Evolutionary conservation across 208 protist genomes (phyloP).

Genomic region (Acanthamoeba royreba): DNA sequence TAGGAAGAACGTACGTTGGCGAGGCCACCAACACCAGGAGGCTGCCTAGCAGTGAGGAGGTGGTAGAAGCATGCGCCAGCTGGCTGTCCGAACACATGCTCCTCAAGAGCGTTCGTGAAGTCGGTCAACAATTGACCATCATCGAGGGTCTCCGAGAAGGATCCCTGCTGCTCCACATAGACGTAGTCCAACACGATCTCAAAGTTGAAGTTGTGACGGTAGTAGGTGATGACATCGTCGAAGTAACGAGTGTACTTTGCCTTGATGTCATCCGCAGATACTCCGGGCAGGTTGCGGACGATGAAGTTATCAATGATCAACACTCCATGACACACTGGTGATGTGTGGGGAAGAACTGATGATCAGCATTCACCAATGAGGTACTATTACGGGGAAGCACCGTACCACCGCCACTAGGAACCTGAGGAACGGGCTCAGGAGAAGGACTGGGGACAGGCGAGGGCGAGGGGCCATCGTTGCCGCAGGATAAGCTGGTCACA

Average conservation of each 20-base stretch:
- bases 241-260: neutral
- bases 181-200: neutral
- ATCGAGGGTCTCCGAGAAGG: neutral
- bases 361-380: neutral
- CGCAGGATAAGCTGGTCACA: neutral
- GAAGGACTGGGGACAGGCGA: neutral
- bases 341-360: neutral
- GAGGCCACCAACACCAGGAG: neutral
- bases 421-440: neutral
- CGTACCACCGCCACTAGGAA: neutral
- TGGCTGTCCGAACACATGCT: neutral
- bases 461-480: neutral
- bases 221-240: neutral
- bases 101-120: neutral
- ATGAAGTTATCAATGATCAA: slow-evolving; percentile 21
- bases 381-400: neutral
- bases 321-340: neutral
- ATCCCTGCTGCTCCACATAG: neutral
- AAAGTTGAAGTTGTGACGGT: neutral
- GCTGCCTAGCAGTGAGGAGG: neutral
- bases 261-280: neutral
- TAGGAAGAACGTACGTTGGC: neutral
- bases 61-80: neutral
- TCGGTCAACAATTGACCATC: neutral
- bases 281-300: neutral